A percentile compares a stretch with the other conserved stretches of the same genome.
Conservation (phyloP, 2,329 filamentous ascomycete genomes). For the Chlorencoelia australis region DNA sequence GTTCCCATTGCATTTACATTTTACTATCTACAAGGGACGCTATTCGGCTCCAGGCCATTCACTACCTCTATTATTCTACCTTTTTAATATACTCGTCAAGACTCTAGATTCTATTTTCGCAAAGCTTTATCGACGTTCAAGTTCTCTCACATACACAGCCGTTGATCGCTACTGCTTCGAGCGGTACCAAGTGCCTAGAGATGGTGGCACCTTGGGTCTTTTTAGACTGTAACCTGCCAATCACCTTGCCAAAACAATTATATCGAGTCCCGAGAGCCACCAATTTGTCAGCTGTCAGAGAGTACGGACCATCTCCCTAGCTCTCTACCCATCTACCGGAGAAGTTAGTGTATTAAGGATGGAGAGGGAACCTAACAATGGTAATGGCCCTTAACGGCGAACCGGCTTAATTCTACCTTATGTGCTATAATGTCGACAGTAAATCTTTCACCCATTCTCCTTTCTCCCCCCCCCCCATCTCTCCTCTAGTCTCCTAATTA, state of each 20-base stretch:
- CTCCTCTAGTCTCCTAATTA: background rate
- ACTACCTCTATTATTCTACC: background rate
- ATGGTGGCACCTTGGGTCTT: no score
- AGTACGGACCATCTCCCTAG: conserved; percentile 40
- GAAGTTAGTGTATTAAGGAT: conserved; percentile 23
- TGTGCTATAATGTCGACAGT: conserved; percentile 56
- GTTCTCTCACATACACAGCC: background rate
- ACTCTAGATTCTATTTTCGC: background rate
- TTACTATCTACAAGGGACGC: background rate
- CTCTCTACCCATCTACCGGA: conserved; percentile 49
- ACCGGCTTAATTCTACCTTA: conserved; percentile 54
- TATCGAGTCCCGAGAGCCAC: no score
- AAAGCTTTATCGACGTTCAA: background rate
- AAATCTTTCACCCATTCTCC: conserved; percentile 22
- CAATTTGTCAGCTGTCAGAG: no score
- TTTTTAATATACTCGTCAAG: conserved; percentile 47
- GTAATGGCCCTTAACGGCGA: conserved; percentile 50
- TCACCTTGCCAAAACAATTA: conserved; percentile 34
- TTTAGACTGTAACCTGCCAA: conserved; percentile 47
- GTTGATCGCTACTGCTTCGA: no score
- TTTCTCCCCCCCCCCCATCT: background rate
- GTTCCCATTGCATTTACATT: conserved; percentile 16
- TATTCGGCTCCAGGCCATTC: background rate
- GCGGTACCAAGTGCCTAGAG: no score
- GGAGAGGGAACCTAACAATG: conserved; percentile 44